phyloP scores from a whole-genome alignment of 768 basidiomycete genomes.

The Amanita pseudoporphyria region DNA sequence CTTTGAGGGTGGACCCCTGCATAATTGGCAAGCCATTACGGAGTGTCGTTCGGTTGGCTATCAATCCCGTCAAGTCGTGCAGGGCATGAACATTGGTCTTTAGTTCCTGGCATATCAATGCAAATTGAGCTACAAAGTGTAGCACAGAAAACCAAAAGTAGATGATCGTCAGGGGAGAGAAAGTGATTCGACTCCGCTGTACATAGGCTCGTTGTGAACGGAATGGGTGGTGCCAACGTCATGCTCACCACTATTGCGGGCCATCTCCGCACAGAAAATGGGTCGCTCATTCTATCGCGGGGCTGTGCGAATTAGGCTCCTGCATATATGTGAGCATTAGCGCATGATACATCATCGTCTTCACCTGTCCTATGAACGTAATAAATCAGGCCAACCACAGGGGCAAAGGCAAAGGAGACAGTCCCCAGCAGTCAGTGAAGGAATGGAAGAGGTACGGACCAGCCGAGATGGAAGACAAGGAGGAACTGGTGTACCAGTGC shows the following conservation, averaged over 20 bases:
- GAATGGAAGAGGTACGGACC: slow-evolving; percentile 17
- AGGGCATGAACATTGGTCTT: slow-evolving; percentile 53
- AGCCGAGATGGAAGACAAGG: slow-evolving; percentile 13
- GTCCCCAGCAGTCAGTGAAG: slow-evolving; percentile 13
- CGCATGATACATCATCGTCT: slow-evolving; percentile 12
- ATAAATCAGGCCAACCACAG: background rate
- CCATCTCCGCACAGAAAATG: slow-evolving; percentile 19
- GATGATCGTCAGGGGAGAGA: slow-evolving; percentile 52
- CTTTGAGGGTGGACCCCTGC: slow-evolving; percentile 34
- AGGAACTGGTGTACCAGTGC: slow-evolving; percentile 12
- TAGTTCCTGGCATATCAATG: slow-evolving; percentile 60
- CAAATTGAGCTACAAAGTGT: slow-evolving; percentile 60
- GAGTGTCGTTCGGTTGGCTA: slow-evolving; percentile 37
- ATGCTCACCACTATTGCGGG: slow-evolving; percentile 37
- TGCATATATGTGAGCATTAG: background rate
- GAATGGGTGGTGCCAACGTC: background rate
- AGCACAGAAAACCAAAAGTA: slow-evolving; percentile 61
- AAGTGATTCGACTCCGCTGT: slow-evolving; percentile 64
- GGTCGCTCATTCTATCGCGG: slow-evolving; percentile 20
- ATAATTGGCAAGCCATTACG: slow-evolving; percentile 45
- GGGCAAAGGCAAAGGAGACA: background rate
- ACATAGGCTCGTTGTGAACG: background rate
- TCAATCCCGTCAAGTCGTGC: slow-evolving; percentile 38
- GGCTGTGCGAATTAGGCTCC: no score
- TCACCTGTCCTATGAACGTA: background rate